phyloP scores from a whole-genome alignment of 1,284 basidiomycete species.

The Singerocomus inundabilis region DNA sequence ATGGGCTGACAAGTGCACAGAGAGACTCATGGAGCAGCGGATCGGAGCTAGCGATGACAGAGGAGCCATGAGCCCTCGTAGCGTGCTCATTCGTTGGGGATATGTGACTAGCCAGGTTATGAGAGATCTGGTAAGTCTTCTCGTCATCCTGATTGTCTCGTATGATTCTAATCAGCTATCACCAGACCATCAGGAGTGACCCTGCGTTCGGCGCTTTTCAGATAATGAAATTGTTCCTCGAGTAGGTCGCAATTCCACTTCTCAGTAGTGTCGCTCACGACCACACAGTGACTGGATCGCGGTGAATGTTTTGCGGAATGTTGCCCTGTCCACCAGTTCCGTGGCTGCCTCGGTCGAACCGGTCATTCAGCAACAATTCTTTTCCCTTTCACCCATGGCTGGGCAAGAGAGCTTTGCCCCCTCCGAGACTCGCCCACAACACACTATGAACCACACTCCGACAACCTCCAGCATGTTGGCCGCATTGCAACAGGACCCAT shows the following conservation, averaged over 20 bases:
- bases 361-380: conserved; percentile 83
- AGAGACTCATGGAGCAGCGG: conserved; percentile 71
- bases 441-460: conserved; percentile 66
- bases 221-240: conserved; percentile 84
- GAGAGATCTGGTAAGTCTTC: conserved; percentile 70
- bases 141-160: background rate
- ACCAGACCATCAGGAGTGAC: conserved; percentile 84
- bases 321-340: conserved; percentile 83
- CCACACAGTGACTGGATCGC: conserved; percentile 78
- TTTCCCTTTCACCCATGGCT: conserved; percentile 75
- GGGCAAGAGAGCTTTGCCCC: conserved; percentile 70
- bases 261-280: conserved; percentile 22
- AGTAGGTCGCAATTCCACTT: conserved; percentile 49
- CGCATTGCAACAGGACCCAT: conserved; percentile 72
- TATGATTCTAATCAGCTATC: conserved; percentile 5
- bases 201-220: conserved; percentile 88
- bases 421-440: conserved; percentile 54
- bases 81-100: conserved; percentile 84
- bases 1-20: conserved; percentile 87
- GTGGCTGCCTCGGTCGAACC: conserved; percentile 87
- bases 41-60: conserved; percentile 64
- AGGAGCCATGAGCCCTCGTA: conserved; percentile 79
- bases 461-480: conserved; percentile 87
- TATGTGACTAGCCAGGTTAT: conserved; percentile 90
- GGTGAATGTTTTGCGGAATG: conserved; percentile 79